Conservation (phyloP, 495 filamentous ascomycete genomes). For the Penicillium roqueforti region DNA sequence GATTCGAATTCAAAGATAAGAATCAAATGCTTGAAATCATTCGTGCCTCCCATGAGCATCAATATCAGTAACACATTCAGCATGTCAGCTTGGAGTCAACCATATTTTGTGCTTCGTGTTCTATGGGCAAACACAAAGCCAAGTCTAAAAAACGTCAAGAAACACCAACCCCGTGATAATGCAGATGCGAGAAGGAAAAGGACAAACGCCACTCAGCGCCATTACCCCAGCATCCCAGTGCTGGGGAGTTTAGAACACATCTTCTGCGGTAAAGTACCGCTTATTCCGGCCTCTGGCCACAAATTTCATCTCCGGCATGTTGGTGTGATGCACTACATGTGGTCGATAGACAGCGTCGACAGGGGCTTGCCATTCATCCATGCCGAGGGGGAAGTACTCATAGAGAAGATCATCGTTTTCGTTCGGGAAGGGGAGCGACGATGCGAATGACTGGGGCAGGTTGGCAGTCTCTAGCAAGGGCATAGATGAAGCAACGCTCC, state of each 20-base stretch:
- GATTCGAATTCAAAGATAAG: neutral
- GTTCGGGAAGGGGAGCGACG: slow-evolving; percentile 51
- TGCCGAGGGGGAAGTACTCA: slow-evolving; percentile 83
- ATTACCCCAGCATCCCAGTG: neutral
- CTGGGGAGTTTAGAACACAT: slow-evolving; percentile 34
- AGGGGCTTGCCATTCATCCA: slow-evolving; percentile 90
- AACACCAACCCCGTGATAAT: slow-evolving; percentile 16
- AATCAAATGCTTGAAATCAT: neutral
- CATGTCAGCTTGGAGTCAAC: slow-evolving; percentile 2
- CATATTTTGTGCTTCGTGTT: neutral
- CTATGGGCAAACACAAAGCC: slow-evolving; percentile 9
- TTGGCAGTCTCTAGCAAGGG: slow-evolving; percentile 39
- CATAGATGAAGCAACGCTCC: slow-evolving; percentile 32
- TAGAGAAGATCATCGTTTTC: slow-evolving; percentile 79
- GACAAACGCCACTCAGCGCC: slow-evolving; percentile 12
- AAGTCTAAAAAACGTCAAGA: slow-evolving; percentile 12
- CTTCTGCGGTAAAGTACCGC: slow-evolving; percentile 74
- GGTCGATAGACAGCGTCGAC: slow-evolving; percentile 91
- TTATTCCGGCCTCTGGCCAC: slow-evolving; percentile 68
- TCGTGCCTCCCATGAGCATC: neutral
- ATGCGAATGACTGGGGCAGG: slow-evolving; percentile 36
- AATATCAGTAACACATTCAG: neutral
- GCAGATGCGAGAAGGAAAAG: slow-evolving; percentile 20
- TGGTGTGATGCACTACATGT: slow-evolving; percentile 86
- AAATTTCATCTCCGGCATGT: slow-evolving; percentile 72